Percentiles rank a stretch among this genome's conserved stretches.
Conservation (phyloP, 2,329 filamentous ascomycete species). For the Xylaria sp. region DNA sequence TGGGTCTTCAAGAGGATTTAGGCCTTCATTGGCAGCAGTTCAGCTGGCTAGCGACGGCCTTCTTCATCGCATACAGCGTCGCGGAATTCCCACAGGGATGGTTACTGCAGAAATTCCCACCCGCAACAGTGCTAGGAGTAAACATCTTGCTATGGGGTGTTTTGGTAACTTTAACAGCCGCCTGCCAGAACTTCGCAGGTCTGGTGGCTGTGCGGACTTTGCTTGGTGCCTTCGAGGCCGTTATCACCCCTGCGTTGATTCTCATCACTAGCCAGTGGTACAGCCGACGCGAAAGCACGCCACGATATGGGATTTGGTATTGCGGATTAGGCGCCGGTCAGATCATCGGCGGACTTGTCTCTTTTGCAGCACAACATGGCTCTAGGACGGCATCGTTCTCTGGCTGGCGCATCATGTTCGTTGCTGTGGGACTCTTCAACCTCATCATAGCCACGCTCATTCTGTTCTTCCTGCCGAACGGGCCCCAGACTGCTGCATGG, state of each 20-base stretch:
- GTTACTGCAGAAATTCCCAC: conserved; percentile 69
- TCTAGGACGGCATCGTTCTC: conserved; percentile 47
- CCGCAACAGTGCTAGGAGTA: conserved; percentile 68
- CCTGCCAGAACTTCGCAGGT: conserved; percentile 67
- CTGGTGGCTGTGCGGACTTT: conserved; percentile 74
- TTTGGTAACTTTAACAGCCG: conserved; percentile 71
- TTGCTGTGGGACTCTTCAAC: conserved; percentile 60
- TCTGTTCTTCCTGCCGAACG: conserved; percentile 60
- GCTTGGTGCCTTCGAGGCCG: conserved; percentile 73
- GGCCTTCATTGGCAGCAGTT: conserved; percentile 69
- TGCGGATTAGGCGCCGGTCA: conserved; percentile 68
- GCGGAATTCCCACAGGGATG: conserved; percentile 70
- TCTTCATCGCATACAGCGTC: conserved; percentile 69
- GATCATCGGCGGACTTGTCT: conserved; percentile 58
- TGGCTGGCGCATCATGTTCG: conserved; percentile 62
- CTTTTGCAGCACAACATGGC: conserved; percentile 66
- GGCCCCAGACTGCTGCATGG: conserved; percentile 57
- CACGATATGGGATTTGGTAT: conserved; percentile 72
- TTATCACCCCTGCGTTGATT: conserved; percentile 75
- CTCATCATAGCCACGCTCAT: conserved; percentile 54
- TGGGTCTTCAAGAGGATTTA: conserved; percentile 68
- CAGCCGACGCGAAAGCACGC: conserved; percentile 73
- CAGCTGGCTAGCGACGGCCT: conserved; percentile 68
- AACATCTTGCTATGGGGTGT: conserved; percentile 70
- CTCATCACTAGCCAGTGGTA: conserved; percentile 78